Base-by-base conservation (phyloP, 192 early-diverging fungal species). In the Podila minutissima region DNA sequence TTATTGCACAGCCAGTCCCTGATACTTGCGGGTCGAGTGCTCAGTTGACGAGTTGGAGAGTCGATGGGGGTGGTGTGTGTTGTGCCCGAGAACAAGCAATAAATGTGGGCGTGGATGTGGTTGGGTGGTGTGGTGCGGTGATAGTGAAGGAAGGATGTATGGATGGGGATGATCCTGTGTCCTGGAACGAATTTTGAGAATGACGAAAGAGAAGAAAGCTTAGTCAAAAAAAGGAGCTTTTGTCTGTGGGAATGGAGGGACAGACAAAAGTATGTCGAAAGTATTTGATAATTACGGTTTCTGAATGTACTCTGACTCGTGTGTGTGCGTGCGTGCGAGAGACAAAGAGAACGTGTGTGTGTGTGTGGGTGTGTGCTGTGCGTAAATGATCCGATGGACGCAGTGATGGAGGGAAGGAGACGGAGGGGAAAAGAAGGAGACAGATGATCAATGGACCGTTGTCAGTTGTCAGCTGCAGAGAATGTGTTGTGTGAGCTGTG, bases 121-220 rank as follows among this genome's bases (percentile, higher is more conserved):
- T 7, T 20, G 15, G 24, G 41, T 50, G 19, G 57, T 4, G 35
- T 37, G 35, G 35, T 37, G 35, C 6, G 35, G 28, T 29, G 41
- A 17, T 17, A 13, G 41, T 46, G 41, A 17, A 15, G 38, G 38
- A 41, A 13, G 41, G 28, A 20, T 5, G 26, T 22, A 24, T 50
- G 51, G 41, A 35, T n/a, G 59, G n/a, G 22, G 66, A 53, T 67
- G 66, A 29, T 53, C 49, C 28, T 29, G 51, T 57, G 53, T 53
- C 50, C n/a, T 67, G 31, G 51, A 17, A 13, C 17, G 41, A 28
- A 57, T 61, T 5, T 8, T 65, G 64, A 17, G 11, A 33, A 48
- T 31, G 24, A 24, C 35, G 33, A 46, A 29, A 12, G 33, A 46
- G 67, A 31, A 11, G 38, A 59, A 9, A 2, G 41, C 22, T 29